These are phyloP conservation scores for Candolleomyces efflorescens DNA, from an alignment of 768 basidiomycete genomes.

Conservation along the genomic window DNA sequence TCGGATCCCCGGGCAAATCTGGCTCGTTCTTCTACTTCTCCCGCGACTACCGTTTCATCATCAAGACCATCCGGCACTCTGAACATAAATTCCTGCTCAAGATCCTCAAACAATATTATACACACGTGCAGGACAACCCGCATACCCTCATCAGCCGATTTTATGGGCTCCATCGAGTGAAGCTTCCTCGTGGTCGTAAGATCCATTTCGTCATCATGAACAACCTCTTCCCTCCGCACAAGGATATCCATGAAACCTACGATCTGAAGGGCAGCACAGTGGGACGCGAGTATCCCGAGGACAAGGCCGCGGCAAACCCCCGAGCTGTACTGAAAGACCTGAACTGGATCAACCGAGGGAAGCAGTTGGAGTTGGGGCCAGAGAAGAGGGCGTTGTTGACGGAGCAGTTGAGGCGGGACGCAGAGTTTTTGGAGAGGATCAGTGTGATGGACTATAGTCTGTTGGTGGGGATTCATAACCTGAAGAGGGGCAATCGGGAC, in stretches of 20 bases:
- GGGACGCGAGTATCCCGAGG: conserved; percentile 84
- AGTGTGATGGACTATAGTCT: conserved; percentile 97
- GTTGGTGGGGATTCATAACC: conserved; percentile 90
- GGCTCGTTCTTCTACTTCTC: conserved; percentile 99
- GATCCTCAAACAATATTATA: conserved; percentile 81
- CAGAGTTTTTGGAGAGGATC: conserved; percentile 76
- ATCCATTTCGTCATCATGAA: conserved; percentile 99
- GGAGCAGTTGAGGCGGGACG: conserved; percentile 87
- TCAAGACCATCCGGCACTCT: conserved; percentile 94
- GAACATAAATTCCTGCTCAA: conserved; percentile 92
- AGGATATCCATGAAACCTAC: conserved; percentile 96
- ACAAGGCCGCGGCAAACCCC: conserved; percentile 73
- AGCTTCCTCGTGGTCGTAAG: conserved; percentile 88
- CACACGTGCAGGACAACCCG: conserved; percentile 84
- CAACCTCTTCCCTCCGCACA: conserved; percentile 96
- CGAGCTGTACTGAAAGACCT: conserved; percentile 92
- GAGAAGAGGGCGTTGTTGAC: conserved; percentile 89
- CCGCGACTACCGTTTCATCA: conserved; percentile 98
- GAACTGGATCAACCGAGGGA: conserved; percentile 87
- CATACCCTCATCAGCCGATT: conserved; percentile 93
- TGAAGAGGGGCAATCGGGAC: conserved; percentile 87
- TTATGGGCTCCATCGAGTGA: conserved; percentile 96
- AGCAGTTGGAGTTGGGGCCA: conserved; percentile 86
- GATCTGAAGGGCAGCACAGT: conserved; percentile 95
- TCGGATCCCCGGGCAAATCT: conserved; percentile 97